Evolutionary conservation across 208 protist species (phyloP), one percentile per base, ranked within the genome.

Genomic region (Trypanosoma lewisi): DNA sequence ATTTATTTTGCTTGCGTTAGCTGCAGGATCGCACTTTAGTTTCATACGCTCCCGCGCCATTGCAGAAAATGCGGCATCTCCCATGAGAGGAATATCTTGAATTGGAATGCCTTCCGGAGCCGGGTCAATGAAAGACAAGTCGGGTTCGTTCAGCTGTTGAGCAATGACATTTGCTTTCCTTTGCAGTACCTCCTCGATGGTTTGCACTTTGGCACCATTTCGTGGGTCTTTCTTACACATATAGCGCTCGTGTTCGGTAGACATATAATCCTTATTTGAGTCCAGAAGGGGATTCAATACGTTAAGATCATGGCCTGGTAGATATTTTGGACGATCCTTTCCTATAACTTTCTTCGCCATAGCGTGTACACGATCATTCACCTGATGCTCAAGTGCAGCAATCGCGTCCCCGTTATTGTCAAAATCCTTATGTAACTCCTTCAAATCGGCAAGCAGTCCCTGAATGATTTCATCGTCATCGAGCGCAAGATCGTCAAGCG

Each of bases 1-100:
- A n/a, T n/a, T n/a, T n/a, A 91, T 90, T 62, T 72, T 75, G 34
- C 68, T 70, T 17, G 83, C 84, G 73, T 89, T 91, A 8, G 68
- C 62, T 31, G 72, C 67, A 36, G 77, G 68, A 54, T 91, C 62
- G 55, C 63, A 57, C 64, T 77, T 67, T 37, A 90, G 67, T 31
- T 42, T 44, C 4, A 67, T 62, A 41, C 78, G 81, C 23, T 72
- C 61, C 61, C 75, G 66, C 17, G 66, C 83, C 14, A 89, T 59
- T 12, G 77, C 77, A 31, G 71, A 66, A 58, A 94, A 87, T 48
- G 83, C 65, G 19, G 68, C 61, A 54, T 87, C 78, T 25, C 73
- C 73, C 14, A 81, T 67, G 3, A 93, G 76, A 11, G 73, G 78
- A 8, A 93, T 69, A 4, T 60, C 76, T 28, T 81, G 41, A 37